Base-by-base conservation (phyloP, 192 early-diverging fungal species). In the Coemansia sp. region DNA sequence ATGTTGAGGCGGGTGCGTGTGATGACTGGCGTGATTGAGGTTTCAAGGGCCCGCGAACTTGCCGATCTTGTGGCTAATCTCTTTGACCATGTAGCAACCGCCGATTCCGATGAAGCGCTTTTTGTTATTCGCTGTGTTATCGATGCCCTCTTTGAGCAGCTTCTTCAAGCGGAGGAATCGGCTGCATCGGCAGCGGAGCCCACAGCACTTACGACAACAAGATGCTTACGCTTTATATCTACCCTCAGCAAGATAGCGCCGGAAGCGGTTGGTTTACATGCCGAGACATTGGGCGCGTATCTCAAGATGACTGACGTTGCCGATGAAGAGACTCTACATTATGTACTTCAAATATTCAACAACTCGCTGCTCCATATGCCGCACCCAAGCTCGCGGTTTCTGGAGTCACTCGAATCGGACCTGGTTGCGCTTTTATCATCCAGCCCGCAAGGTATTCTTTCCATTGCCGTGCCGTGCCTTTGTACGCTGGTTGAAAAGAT, bases 61-160 rank as follows among this genome's bases (percentile, higher is more conserved):
- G 60, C 65, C 5, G 71, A 84, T 13, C 65, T 75, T n/a, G 58
- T 80, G 59, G 70, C 67, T 9, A 62, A 59, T n/a, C 53, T 69
- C n/a, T 76, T 79, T 62, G 66, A 64, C 43, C 55, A 73, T 10
- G 67, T 81, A 5, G 19, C 83, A 22, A 70, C 69, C 22, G 67
- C 69, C 15, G 87, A 88, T 35, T 74, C 66, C 5, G 85, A 85
- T 9, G 65, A 71, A 11, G 76, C 89, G 17, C 41, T 85, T 57
- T 72, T 77, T 38, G 83, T 91, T 15, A 84, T 87, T 22, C 82
- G 83, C 32, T 85, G 83, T 59, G 79, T 92, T 36, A 88, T 93
- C 10, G 91, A 94, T 60, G 87, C 89, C 41, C 76, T 93, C 0
- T 83, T 91, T 70, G 92, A 94, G 33, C 82, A 83, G 49, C 72